Percentiles rank a stretch among this genome's conserved stretches.
These are phyloP conservation scores for Mortierella sp. DNA, from an alignment of 371 early-diverging fungal species.

Conservation along the genomic window DNA sequence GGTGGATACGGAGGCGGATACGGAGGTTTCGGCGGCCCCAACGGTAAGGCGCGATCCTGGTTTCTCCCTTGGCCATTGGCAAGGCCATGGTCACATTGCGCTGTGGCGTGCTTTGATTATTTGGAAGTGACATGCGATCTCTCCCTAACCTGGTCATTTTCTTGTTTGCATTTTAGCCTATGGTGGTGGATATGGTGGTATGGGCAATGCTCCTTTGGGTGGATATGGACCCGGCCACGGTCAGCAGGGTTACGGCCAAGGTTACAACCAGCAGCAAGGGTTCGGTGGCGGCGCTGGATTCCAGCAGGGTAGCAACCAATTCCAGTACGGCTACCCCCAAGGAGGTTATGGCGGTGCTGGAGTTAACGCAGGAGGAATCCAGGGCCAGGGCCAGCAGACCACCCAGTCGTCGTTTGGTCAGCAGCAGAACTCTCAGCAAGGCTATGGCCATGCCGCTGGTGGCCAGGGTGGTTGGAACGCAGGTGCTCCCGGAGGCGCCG, in stretches of 20 bases:
- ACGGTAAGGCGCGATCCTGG: conserved; percentile 28
- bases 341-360: conserved; percentile 33
- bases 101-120: background rate
- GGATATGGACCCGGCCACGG: conserved; percentile 33
- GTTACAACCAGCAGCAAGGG: conserved; percentile 41
- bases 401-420: conserved; percentile 29
- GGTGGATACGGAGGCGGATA: conserved; percentile 44
- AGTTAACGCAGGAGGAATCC: conserved; percentile 33
- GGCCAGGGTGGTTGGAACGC: conserved; percentile 42
- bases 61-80: background rate
- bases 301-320: conserved; percentile 49
- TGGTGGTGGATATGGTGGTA: conserved; percentile 51
- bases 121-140: conserved; percentile 4
- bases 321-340: conserved; percentile 44
- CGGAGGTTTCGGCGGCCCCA: conserved; percentile 49
- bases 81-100: background rate
- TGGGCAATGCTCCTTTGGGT: conserved; percentile 42
- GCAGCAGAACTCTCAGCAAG: background rate
- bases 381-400: conserved; percentile 36
- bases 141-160: background rate
- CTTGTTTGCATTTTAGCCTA: conserved; percentile 24
- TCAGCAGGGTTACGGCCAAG: conserved; percentile 51
- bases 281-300: conserved; percentile 38
- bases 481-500: conserved; percentile 30
- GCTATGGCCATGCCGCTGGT: conserved; percentile 26